These are phyloP conservation scores for Angophora floribunda DNA, from an alignment of 345 rosid species.

Conservation along the genomic window DNA sequence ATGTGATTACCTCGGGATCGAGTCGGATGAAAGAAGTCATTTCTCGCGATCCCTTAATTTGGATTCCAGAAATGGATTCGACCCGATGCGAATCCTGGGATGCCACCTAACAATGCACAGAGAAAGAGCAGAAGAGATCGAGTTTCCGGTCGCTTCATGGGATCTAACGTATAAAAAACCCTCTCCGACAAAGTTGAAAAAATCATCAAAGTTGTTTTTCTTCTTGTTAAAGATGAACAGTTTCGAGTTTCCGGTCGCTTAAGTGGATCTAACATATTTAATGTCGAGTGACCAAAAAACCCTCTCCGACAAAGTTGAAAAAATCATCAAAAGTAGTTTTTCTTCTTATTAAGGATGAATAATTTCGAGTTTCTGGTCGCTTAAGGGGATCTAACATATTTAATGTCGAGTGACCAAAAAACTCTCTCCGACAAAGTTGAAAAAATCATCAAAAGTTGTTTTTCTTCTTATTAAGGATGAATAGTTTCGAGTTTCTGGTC, in stretches of 20 bases:
- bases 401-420: neutral
- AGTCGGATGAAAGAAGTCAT: neutral
- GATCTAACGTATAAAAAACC: too few relatives aligned
- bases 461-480: too few relatives aligned
- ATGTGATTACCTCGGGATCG: neutral
- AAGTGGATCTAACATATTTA: neutral
- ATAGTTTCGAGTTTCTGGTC: too few relatives aligned
- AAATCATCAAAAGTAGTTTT: neutral
- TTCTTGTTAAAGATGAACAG: too few relatives aligned
- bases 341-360: too few relatives aligned
- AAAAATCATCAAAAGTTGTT: neutral
- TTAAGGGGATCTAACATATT: neutral
- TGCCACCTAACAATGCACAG: neutral
- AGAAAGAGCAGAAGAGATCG: neutral
- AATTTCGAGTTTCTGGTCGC: too few relatives aligned
- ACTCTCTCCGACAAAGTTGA: accelerated
- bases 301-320: accelerated
- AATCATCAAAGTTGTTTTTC: too few relatives aligned
- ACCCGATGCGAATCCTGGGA: accelerated
- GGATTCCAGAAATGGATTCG: neutral
- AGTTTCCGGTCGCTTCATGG: neutral
- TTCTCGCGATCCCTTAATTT: neutral
- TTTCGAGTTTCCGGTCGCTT: too few relatives aligned
- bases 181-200: too few relatives aligned
- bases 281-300: neutral